A percentile compares a stretch with the other conserved stretches of the same genome.
Evolutionary conservation across 345 rosid species (phyloP).

Genomic region (Dipteronia sinensis): DNA sequence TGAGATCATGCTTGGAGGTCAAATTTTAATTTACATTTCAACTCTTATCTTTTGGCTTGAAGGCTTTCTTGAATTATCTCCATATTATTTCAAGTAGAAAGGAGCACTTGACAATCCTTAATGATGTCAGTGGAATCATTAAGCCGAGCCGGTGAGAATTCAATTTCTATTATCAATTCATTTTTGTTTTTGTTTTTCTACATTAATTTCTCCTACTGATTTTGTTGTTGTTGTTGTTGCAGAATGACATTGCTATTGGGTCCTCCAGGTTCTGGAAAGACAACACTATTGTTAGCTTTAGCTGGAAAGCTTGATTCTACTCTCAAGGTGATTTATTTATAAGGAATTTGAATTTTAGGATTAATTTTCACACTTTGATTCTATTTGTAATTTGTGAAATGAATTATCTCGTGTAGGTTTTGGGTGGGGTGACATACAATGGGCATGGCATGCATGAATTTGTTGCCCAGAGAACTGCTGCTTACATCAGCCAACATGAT

Average conservation of each 20-base stretch:
- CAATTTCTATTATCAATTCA: neutral
- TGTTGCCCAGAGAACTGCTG: slow-evolving; percentile 50
- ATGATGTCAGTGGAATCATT: slow-evolving; percentile 66
- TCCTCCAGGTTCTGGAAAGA: slow-evolving; percentile 89
- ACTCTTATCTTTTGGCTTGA: neutral
- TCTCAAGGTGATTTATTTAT: slow-evolving; percentile 50
- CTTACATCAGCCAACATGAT: slow-evolving; percentile 79
- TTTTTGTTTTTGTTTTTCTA: neutral
- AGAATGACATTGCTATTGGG: slow-evolving; percentile 85
- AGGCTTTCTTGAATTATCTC: slow-evolving; percentile 36
- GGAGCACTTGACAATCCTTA: slow-evolving; percentile 59
- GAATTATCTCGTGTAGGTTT: slow-evolving; percentile 26
- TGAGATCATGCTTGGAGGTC: too few species aligned
- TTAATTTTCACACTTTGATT: slow-evolving; percentile 28
- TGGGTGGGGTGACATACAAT: slow-evolving; percentile 52
- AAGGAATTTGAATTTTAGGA: slow-evolving; percentile 11
- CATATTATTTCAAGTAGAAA: slow-evolving; percentile 53
- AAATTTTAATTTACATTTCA: neutral
- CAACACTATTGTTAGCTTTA: slow-evolving; percentile 71
- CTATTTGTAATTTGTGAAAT: slow-evolving; percentile 12
- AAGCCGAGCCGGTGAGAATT: slow-evolving; percentile 66
- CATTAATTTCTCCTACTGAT: neutral
- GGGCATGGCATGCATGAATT: slow-evolving; percentile 51
- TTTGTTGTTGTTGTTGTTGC: neutral
- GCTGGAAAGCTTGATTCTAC: slow-evolving; percentile 71